These are phyloP conservation scores for Candida arabinofermentans DNA, from an alignment of 805 yeast genomes.

Conservation along the genomic window DNA sequence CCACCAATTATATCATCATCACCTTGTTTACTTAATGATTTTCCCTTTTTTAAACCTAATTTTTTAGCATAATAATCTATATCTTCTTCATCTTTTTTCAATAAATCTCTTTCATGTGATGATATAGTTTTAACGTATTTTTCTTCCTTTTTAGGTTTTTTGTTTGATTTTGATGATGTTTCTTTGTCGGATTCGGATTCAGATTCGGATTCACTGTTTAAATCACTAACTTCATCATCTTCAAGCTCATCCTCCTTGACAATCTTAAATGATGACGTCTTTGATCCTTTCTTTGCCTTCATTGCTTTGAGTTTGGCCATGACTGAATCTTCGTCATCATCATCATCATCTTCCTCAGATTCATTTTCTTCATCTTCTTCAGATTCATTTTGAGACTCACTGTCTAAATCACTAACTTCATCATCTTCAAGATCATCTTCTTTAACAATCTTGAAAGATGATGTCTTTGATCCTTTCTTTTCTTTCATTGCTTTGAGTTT, in stretches of 20 bases:
- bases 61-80: conserved; percentile 79
- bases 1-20: conserved; percentile 81
- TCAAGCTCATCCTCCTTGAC: conserved; percentile 25
- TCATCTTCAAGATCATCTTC: conserved; percentile 26
- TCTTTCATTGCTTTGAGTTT: conserved; percentile 24
- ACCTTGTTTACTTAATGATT: conserved; percentile 44
- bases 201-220: conserved; percentile 10
- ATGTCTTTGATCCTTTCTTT: conserved; percentile 19
- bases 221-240: conserved; percentile 19
- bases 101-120: conserved; percentile 44
- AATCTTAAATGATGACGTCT: conserved; percentile 29
- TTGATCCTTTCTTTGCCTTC: conserved; percentile 24
- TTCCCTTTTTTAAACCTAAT: conserved; percentile 61
- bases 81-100: conserved; percentile 68
- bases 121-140: conserved; percentile 25
- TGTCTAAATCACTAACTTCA: conserved; percentile 13
- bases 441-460: conserved; percentile 29
- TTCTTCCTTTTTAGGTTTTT: conserved; percentile 8
- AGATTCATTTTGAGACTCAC: conserved; percentile 3
- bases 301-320: conserved; percentile 39
- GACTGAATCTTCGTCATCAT: conserved; percentile 36
- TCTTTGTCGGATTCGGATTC: conserved; percentile 7
- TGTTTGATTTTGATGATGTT: conserved; percentile 5
- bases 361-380: conserved; percentile 7
- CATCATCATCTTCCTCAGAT: conserved; percentile 4